phyloP scores from a whole-genome alignment of 805 yeast species.

The Yarrowia sp. region DNA sequence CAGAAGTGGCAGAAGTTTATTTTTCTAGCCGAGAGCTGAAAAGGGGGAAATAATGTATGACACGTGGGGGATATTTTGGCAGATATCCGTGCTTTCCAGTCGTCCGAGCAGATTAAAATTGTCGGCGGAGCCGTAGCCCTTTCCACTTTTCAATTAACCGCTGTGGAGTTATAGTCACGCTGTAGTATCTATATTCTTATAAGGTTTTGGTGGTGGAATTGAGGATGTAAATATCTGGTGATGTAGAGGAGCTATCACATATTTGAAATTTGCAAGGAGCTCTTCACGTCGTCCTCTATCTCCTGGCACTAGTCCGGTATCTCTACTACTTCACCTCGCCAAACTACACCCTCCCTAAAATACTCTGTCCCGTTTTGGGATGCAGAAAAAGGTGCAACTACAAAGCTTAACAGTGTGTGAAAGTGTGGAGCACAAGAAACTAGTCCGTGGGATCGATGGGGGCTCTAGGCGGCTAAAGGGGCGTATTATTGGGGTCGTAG shows the following conservation, averaged over 20 bases:
- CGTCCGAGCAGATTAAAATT: neutral
- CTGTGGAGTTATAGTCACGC: conserved; percentile 8
- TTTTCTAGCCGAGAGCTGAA: neutral
- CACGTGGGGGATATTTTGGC: neutral
- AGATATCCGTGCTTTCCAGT: neutral
- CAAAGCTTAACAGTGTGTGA: neutral
- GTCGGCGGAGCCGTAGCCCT: neutral
- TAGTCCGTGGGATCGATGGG: neutral
- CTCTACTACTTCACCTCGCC: too few relatives aligned
- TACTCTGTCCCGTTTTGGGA: neutral
- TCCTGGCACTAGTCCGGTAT: neutral
- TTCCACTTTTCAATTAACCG: neutral
- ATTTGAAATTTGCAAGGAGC: neutral
- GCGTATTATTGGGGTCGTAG: too few relatives aligned
- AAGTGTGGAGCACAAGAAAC: neutral
- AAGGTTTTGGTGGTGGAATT: neutral
- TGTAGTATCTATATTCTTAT: neutral
- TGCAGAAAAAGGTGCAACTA: conserved; percentile 19
- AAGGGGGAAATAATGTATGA: neutral
- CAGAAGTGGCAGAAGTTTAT: neutral
- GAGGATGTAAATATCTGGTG: neutral
- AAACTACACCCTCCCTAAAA: neutral
- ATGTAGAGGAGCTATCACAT: neutral
- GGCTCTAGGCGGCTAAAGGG: too few relatives aligned
- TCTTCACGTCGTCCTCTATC: neutral